Conservation (phyloP, 148 eudicot species). For the Dysphania ambrosioides region DNA sequence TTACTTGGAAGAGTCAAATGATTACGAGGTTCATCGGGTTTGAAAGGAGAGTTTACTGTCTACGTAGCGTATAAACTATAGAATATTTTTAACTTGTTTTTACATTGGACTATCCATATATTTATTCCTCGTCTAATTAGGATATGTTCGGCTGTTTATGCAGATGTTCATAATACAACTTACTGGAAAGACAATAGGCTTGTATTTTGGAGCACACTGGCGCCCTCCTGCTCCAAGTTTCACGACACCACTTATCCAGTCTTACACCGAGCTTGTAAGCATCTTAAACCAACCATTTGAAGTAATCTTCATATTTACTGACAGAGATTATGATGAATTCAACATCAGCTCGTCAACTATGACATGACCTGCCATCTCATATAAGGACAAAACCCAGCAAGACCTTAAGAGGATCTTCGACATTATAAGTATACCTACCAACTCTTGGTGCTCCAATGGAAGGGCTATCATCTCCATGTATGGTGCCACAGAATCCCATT, state of each 20-base stretch:
- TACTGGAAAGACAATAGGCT: constrained; percentile 48
- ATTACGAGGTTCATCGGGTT: no score
- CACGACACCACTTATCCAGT: constrained; percentile 40
- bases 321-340: constrained; percentile 44
- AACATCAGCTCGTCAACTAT: constrained; percentile 35
- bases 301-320: constrained; percentile 48
- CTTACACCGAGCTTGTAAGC: constrained; percentile 37
- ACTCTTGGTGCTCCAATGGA: constrained; percentile 41
- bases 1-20: no score
- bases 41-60: no score
- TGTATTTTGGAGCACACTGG: constrained; percentile 63
- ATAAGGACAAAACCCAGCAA: constrained; percentile 36
- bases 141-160: not conserved
- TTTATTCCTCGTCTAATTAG: not conserved
- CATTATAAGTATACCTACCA: constrained; percentile 48
- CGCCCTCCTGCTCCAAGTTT: constrained; percentile 53
- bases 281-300: constrained; percentile 36
- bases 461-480: constrained; percentile 39
- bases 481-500: constrained; percentile 49
- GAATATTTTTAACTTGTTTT: no score
- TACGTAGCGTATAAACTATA: no score
- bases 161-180: constrained; percentile 41
- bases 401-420: constrained; percentile 52
- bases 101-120: no score
- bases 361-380: constrained; percentile 62